Evolutionary conservation across 805 yeast species (phyloP).

Genomic region (Clavispora phyllophila): DNA sequence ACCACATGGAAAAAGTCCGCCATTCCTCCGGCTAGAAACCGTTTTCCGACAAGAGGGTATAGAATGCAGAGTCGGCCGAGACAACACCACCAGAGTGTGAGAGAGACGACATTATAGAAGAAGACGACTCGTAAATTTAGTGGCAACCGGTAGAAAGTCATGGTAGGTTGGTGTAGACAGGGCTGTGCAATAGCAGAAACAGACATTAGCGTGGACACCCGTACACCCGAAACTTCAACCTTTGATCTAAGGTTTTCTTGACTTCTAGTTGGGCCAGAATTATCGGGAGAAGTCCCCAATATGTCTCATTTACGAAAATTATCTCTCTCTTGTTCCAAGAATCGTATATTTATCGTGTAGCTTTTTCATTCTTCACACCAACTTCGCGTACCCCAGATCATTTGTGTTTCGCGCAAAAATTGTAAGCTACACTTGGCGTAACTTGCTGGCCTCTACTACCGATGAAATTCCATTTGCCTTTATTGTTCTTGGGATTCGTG

Average conservation of each 20-base stretch:
- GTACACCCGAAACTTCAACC: background rate
- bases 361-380: too few species aligned
- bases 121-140: conserved; percentile 27
- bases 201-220: background rate
- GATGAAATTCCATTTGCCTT: conserved; percentile 10
- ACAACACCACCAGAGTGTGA: conserved; percentile 47
- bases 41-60: conserved; percentile 59
- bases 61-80: conserved; percentile 46
- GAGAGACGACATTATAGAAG: conserved; percentile 29
- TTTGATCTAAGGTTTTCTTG: too few species aligned
- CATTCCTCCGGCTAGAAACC: conserved; percentile 65
- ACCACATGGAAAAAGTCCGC: conserved; percentile 56
- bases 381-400: background rate
- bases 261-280: too few species aligned
- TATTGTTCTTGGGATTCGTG: conserved; percentile 14
- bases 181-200: background rate
- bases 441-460: background rate
- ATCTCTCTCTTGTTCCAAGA: too few species aligned
- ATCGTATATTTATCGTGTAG: too few species aligned
- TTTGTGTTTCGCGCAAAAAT: background rate
- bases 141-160: conserved; percentile 37
- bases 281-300: too few species aligned
- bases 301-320: too few species aligned
- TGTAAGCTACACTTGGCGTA: background rate
- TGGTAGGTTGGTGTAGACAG: conserved; percentile 4